Evolutionary conservation across 2,329 filamentous ascomycete species (phyloP), one percentile per base, ranked within the genome.

Genomic region (Aureobasidium sp.): DNA sequence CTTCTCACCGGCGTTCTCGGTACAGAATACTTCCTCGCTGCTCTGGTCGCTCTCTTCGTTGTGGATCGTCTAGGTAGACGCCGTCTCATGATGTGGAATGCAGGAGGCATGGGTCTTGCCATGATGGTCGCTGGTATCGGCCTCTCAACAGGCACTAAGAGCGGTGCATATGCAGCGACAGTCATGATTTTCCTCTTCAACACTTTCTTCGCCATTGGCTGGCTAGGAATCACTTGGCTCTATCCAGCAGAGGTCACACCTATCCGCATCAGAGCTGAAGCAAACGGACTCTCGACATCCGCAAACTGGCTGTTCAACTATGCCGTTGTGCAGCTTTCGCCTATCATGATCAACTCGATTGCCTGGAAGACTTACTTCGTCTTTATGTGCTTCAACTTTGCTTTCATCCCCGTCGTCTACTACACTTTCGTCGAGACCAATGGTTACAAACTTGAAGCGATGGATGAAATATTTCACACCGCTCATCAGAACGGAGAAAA

Each of bases 261-360:
- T 3, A 65, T 75, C 26, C 62, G 66, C 3, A 74, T 74, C 62
- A 67, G 73, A 61, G 70, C 72, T 9, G 72, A 69, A 15, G 68
- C 72, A 0, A 72, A 69, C 29, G 73, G 71, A 12, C 65, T 74
- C 37, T 76, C 78, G 0, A 82, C 80, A 0, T 77, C 76, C 6
- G 80, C 78, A 8, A 85, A 85, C 73, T 85, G 82, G 82, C 81
- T 84, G 56, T 86, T 85, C 71, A 87, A 87, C 27, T 72, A 68
- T 36, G 62, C 66, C 58, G 63, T 65, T 27, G 64, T 65, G n/a
- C 62, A 63, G 52, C 64, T 73, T 61, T 85, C 84, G 0, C 84
- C 84, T 0, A 75, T 84, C 1, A 78, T 82, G 1, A 83, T 86
- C 65, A 73, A 79, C 62, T 82, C 74, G 62, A 87, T 87, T 62